A percentile compares a stretch with the other conserved stretches of the same genome.
Evolutionary conservation across 208 protist species (phyloP).

Genomic region (Strigomonas oncopelti): DNA sequence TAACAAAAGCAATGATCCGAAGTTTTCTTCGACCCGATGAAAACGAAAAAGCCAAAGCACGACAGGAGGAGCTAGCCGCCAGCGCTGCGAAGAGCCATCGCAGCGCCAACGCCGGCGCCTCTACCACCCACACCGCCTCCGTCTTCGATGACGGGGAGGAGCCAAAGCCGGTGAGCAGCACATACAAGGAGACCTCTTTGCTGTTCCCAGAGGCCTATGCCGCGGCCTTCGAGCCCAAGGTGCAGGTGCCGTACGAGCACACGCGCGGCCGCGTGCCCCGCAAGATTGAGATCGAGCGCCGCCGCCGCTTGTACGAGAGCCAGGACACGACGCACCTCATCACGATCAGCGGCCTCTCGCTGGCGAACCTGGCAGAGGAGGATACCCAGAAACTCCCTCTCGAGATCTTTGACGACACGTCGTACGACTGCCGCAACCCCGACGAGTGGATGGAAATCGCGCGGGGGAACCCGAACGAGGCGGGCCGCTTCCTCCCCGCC

Average conservation of each 20-base stretch:
- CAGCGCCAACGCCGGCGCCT: not conserved
- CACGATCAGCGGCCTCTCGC: conserved; percentile 57
- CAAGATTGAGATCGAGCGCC: conserved; percentile 93
- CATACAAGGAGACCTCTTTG: conserved; percentile 74
- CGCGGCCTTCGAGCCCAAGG: conserved; percentile 93
- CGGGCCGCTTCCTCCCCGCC: conserved; percentile 74
- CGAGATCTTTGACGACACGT: conserved; percentile 95
- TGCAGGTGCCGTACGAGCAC: conserved; percentile 92
- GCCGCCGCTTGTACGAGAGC: conserved; percentile 88
- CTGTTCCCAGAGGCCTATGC: conserved; percentile 75
- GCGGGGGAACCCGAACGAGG: conserved; percentile 24
- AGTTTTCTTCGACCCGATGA: conserved; percentile 52
- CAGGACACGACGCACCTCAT: conserved; percentile 80
- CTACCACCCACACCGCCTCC: not conserved
- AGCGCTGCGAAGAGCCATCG: conserved; percentile 13
- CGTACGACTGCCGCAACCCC: conserved; percentile 90
- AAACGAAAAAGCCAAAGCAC: not conserved
- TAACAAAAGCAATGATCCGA: conserved; percentile 33
- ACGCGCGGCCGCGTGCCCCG: conserved; percentile 87
- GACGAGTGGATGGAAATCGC: conserved; percentile 91
- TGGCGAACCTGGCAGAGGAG: conserved; percentile 55
- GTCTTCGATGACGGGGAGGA: not conserved
- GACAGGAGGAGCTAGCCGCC: not conserved
- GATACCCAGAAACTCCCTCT: conserved; percentile 81
- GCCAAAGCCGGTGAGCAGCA: conserved; percentile 54